Base-by-base conservation (phyloP, 139 green algal genomes). In the Asterochloris erici region DNA sequence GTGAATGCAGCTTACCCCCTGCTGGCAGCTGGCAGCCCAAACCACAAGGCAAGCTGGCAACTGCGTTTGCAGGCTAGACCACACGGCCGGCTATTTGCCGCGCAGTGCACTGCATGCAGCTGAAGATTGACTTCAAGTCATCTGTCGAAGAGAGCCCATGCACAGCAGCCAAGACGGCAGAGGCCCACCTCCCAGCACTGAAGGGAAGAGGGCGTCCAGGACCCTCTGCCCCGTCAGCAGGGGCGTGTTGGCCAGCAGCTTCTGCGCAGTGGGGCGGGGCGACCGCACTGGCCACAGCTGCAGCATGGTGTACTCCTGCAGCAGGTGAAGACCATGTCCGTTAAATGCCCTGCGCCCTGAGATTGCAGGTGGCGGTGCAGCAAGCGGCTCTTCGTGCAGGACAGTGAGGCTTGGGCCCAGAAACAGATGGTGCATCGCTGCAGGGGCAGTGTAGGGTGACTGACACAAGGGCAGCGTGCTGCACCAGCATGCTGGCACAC, bases 151-250 rank as follows among this genome's bases (percentile, higher is more conserved):
- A n/a, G n/a, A n/a, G 12, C 61, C 61, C 24, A 74, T 71, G 66
- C 15, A 76, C n/a, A 27, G 27, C 73, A 77, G 21, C 16, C 14
- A 14, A 63, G 73, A 78, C 21, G 28, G 74, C 16, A 91, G 62
- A 15, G 26, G 0, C 77, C 38, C 73, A 93, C 90, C 96, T 60
- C 96, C 96, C 77, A 98, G 91, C 62, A 99, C 97, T n/a, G 93
- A 96, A 28, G 97, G 97, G 74, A 99, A 99, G 14, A 99, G 93
- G 0, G 90, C 93, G 82, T 99, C 97, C 87, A 99, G 92, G 77
- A 99, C 96, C 68, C 97, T 91, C 92, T 99, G 97, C 12, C 97
- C 97, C 0, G 97, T 99, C 47, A 99, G 90, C 84, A 99, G 91
- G n/a, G 97, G 96, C 9, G 95, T 98, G 86, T 99, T 94, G 24